Evolutionary conservation across 495 filamentous ascomycete species (phyloP), one percentile per base, ranked within the genome.

Genomic region (Staphylotrichum tortipilum): DNA sequence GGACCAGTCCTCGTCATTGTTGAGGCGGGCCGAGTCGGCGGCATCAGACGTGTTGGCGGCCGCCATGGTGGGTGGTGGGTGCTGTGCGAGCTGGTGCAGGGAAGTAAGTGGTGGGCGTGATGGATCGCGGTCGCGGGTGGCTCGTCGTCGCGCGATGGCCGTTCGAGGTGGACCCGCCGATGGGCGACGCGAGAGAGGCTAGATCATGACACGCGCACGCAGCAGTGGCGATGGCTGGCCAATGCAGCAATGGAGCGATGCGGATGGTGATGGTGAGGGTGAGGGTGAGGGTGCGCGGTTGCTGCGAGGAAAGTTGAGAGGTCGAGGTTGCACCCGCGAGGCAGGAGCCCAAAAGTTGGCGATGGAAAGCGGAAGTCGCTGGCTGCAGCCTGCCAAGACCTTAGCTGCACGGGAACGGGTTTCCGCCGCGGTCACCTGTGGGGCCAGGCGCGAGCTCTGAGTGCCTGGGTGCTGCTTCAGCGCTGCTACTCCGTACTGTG

Each of bases 361-460:
- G 17, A 1, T 34, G 6, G 22, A 3, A 23, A 12, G 9, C 12
- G 7, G 26, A 21, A 19, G 7, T n/a, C 81, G 62, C 38, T 72
- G 54, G 57, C 70, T 75, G 34, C 58, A 57, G 51, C 66, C 75
- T 66, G 45, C 59, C 49, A 49, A 48, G 48, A 45, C 30, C n/a
- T n/a, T n/a, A n/a, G n/a, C n/a, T n/a, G n/a, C n/a, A n/a, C 22
- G n/a, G 7, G 43, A 45, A 34, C 29, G 29, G 43, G 28, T 4
- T 44, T 28, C 26, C 19, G 29, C 12, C 43, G 11, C 28, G 28
- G 28, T 44, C 15, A 21, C 4, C 8, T 19, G 42, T 44, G 42
- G 42, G 12, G 28, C 15, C n/a, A 24, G 39, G n/a, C 23, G 22
- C 12, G 2, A 11, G 21, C 19, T 40, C 10, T 28, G 26, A 28